Percentiles rank a stretch among this genome's conserved stretches.
Conservation (phyloP, 768 basidiomycete species). For the Boletus reticulatus region DNA sequence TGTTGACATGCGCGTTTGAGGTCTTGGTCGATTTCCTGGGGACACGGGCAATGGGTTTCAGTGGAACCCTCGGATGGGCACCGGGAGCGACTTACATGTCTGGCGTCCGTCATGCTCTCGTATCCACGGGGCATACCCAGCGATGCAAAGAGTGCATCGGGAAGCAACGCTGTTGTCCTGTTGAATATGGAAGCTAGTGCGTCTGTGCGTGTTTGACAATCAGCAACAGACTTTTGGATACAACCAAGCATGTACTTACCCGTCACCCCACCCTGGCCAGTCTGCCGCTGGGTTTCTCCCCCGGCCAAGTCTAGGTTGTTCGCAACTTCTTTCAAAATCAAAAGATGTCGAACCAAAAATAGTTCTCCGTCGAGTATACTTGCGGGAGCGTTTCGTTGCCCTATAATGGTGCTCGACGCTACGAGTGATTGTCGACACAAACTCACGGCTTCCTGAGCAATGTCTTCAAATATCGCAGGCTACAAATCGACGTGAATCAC, state of each 20-base stretch:
- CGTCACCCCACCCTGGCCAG: constrained; percentile 53
- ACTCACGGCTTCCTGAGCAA: constrained; percentile 88
- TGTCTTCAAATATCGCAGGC: constrained; percentile 96
- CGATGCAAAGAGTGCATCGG: constrained; percentile 68
- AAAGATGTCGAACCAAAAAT: constrained; percentile 86
- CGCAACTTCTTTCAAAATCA: constrained; percentile 90
- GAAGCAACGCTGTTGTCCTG: constrained; percentile 44
- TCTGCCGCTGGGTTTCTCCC: constrained; percentile 41
- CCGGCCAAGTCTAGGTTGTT: constrained; percentile 66
- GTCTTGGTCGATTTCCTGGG: constrained; percentile 84
- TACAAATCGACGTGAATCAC: constrained; percentile 31
- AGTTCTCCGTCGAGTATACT: constrained; percentile 68
- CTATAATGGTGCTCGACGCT: constrained; percentile 65
- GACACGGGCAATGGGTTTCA: background rate
- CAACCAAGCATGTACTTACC: constrained; percentile 36
- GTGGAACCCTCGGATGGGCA: background rate
- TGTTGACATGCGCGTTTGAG: constrained; percentile 85
- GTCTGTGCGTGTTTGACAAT: constrained; percentile 20
- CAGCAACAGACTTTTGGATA: background rate
- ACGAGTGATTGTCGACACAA: constrained; percentile 82
- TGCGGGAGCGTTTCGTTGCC: constrained; percentile 43
- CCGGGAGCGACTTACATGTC: constrained; percentile 49
- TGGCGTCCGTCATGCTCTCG: constrained; percentile 67
- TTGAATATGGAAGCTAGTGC: constrained; percentile 32
- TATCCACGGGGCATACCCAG: constrained; percentile 61